phyloP scores from a whole-genome alignment of 169 alveolate species.

The Eimeria praecox region DNA sequence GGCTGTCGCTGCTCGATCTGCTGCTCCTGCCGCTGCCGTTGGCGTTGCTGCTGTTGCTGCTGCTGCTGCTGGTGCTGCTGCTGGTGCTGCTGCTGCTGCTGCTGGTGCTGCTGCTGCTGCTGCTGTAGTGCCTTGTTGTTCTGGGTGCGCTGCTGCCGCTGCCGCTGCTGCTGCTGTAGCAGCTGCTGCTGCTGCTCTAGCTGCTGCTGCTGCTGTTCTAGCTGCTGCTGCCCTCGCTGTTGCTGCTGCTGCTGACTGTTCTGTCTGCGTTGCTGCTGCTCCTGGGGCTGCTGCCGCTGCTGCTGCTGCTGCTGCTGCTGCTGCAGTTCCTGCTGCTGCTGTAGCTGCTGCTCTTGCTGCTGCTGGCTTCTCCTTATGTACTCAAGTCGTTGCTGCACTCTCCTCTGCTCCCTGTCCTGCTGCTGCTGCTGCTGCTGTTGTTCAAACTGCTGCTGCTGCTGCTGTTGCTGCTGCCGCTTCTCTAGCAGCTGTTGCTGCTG shows the following conservation, averaged over 20 bases:
- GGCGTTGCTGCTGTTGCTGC: slow-evolving; percentile 17
- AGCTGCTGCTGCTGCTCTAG: neutral
- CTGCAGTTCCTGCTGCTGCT: neutral
- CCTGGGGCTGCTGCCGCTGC: no score
- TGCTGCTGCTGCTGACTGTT: no score
- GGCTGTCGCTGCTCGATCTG: no score
- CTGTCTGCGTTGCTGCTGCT: no score
- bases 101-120: neutral
- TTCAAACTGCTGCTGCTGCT: no score
- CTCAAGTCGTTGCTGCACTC: neutral
- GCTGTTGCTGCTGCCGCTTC: no score
- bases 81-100: neutral
- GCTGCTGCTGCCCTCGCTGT: slow-evolving; percentile 10
- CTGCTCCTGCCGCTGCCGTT: no score
- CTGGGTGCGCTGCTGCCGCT: no score
- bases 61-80: neutral
- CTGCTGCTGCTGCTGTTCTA: neutral
- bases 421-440: no score
- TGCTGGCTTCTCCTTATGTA: neutral
- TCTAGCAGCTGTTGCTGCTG: no score
- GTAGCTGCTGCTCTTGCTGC: neutral
- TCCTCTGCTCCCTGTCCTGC: neutral
- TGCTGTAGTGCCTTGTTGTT: neutral
- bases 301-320: neutral
- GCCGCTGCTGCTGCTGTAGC: neutral